Conservation (phyloP, 257 asterid species). For the Gardenia jasminoides region DNA sequence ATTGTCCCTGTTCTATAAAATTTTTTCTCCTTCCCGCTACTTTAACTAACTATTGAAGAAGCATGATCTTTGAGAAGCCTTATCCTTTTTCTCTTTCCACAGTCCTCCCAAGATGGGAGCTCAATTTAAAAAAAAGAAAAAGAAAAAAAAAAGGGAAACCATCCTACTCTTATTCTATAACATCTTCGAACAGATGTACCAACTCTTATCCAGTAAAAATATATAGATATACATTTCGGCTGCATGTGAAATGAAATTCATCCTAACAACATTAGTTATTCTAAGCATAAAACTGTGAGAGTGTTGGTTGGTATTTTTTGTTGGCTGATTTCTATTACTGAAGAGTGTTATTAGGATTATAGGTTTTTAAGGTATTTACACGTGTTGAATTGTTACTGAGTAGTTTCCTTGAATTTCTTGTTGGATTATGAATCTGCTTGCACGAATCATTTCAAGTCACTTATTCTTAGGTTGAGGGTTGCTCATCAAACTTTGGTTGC, state of each 20-base stretch:
- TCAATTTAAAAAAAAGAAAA: too few relatives aligned
- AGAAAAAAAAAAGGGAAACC: neutral
- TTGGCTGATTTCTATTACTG: neutral
- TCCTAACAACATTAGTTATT: neutral
- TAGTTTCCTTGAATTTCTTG: neutral
- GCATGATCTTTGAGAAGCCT: too few relatives aligned
- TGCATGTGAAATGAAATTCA: neutral
- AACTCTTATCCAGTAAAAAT: too few relatives aligned
- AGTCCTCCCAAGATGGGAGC: neutral
- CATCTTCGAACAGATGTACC: neutral
- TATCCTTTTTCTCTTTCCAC: too few relatives aligned
- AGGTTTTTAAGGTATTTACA: neutral
- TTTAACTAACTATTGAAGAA: too few relatives aligned
- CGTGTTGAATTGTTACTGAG: neutral
- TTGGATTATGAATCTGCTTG: neutral
- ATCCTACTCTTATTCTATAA: neutral
- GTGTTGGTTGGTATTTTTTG: too few relatives aligned
- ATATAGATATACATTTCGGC: neutral
- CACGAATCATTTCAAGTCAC: neutral
- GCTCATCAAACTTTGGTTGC: neutral
- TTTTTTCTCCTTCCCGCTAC: too few relatives aligned
- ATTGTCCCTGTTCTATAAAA: too few relatives aligned
- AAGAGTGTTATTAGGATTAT: neutral
- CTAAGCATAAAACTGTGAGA: neutral
- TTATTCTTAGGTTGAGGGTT: neutral